A percentile compares a stretch with the other conserved stretches of the same genome.
Evolutionary conservation across 1,284 basidiomycete species (phyloP).

Genomic region (Ceratobasidium sp.): DNA sequence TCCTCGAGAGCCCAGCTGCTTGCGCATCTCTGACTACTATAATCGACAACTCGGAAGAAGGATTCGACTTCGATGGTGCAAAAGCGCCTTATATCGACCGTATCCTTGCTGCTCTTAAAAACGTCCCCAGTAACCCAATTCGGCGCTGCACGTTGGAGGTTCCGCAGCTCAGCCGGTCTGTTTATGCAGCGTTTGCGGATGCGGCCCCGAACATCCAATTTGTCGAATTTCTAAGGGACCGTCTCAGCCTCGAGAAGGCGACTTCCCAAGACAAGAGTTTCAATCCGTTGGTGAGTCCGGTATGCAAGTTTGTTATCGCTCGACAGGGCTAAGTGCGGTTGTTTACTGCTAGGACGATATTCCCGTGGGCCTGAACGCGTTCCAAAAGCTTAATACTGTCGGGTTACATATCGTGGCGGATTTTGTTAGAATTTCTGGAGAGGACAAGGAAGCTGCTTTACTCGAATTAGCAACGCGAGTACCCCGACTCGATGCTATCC

Average conservation of each 20-base stretch:
- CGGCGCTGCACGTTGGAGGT: neutral
- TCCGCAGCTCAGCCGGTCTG: slow-evolving; percentile 18
- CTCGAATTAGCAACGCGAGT: slow-evolving; percentile 17
- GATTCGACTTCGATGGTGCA: slow-evolving; percentile 14
- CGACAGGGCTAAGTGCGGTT: neutral
- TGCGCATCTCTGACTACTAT: slow-evolving; percentile 11
- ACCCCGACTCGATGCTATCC: neutral
- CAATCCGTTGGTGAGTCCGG: slow-evolving; percentile 6
- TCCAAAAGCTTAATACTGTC: slow-evolving; percentile 6
- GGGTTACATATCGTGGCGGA: slow-evolving; percentile 4
- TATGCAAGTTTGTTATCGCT: too few relatives aligned
- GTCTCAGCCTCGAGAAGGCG: neutral
- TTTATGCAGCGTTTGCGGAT: slow-evolving; percentile 9
- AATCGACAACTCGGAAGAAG: slow-evolving; percentile 24
- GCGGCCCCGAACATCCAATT: neutral
- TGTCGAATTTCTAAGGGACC: slow-evolving; percentile 6
- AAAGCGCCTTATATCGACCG: slow-evolving; percentile 22
- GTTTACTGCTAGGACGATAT: slow-evolving; percentile 6
- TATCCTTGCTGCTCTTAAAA: slow-evolving; percentile 18
- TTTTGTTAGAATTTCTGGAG: neutral
- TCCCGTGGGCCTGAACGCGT: slow-evolving; percentile 17
- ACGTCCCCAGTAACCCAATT: neutral
- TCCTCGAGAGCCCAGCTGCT: slow-evolving; percentile 26
- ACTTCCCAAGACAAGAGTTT: slow-evolving; percentile 13
- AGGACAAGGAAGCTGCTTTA: neutral